A percentile compares a stretch with the other conserved stretches of the same genome.
Conservation (phyloP, 768 basidiomycete genomes). For the Dioszegia hungarica region DNA sequence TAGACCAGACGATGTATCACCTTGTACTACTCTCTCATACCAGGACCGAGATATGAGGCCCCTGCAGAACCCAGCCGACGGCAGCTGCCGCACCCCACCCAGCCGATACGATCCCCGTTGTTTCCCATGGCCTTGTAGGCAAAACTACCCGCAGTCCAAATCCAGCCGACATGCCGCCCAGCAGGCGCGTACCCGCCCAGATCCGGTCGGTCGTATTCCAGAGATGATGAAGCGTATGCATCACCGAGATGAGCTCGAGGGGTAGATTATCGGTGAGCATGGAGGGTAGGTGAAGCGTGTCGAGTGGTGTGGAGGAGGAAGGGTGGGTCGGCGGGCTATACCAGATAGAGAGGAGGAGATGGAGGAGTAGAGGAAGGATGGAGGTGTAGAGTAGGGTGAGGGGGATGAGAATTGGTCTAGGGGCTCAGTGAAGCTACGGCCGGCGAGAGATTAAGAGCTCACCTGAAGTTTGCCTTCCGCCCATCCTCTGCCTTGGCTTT, state of each 20-base stretch:
- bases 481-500: conserved; percentile 22
- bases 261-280: background rate
- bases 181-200: conserved; percentile 40
- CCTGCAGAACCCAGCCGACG: background rate
- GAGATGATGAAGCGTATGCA: background rate
- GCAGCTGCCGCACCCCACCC: conserved; percentile 35
- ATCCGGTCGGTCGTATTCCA: conserved; percentile 28
- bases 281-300: background rate
- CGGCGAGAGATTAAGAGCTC: too few relatives aligned
- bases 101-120: conserved; percentile 36
- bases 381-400: conserved; percentile 45
- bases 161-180: conserved; percentile 47
- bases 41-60: too few relatives aligned
- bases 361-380: conserved; percentile 42
- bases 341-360: conserved; percentile 45
- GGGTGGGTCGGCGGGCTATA: conserved; percentile 14
- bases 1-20: too few relatives aligned
- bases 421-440: conserved; percentile 2
- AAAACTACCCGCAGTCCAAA: conserved; percentile 45
- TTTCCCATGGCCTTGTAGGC: conserved; percentile 43
- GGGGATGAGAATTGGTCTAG: conserved; percentile 35
- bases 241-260: background rate
- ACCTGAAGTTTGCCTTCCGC: conserved; percentile 41
- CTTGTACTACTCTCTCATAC: too few relatives aligned
- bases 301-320: background rate